Base-by-base conservation (phyloP, 1,284 basidiomycete genomes). In the Phellopilus nigrolimitatus region DNA sequence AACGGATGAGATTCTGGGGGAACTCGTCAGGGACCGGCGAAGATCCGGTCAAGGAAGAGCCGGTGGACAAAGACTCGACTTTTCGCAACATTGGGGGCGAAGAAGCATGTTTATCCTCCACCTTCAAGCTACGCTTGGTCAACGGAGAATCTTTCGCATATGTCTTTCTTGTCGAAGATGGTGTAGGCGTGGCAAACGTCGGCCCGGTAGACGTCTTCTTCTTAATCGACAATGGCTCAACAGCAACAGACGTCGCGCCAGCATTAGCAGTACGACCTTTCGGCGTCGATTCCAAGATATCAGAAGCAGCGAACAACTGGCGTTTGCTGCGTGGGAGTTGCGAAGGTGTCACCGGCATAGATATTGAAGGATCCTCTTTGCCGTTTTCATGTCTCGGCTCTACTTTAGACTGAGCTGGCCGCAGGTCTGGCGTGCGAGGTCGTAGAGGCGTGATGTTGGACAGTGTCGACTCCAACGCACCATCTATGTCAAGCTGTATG, bases 161-260 rank as follows among this genome's bases (percentile, higher is more conserved):
- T 2, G 63, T 57, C 60, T 70, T 77, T 47, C 74, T 69, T 10
- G 67, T 64, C 12, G 74, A 66, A 9, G 72, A 68, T 36, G 75
- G 70, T 12, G 78, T 70, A 17, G 61, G 64, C 6, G 60, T 62
- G 17, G 60, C 57, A 51, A 66, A 64, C 4, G 65, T 63, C 8
- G 65, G 61, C 38, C 67, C 69, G 36, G 76, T 74, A 33, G 83
- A 84, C 3, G 75, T 69, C 66, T 88, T 89, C 71, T 91, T 89
- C 71, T 84, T 88, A 62, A 91, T 89, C 1, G 82, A 84, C 50
- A 91, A 69, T 7, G 88, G 88, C 60, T 87, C 85, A 24, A 88
- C 65, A 24, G 59, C 61, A 24, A 43, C 38, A 51, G 60, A 49
- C 59, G 60, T 48, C 48, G 60, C 28, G 21, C 50, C 38, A 24